phyloP scores from a whole-genome alignment of 2,329 filamentous ascomycete species.

The Dactylellina parvicollis region DNA sequence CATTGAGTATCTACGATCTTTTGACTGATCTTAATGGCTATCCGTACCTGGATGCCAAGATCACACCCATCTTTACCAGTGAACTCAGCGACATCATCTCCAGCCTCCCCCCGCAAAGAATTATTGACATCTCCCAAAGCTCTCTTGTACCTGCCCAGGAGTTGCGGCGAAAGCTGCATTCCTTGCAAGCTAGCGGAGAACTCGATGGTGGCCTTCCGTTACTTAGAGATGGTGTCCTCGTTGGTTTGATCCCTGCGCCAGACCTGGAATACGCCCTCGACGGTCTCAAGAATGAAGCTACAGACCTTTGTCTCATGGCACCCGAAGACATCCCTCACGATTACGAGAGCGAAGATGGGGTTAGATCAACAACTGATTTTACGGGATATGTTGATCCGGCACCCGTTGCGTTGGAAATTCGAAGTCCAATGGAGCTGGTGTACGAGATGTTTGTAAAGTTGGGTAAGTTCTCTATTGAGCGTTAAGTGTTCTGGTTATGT shows the following conservation, averaged over 20 bases:
- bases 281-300: conserved; percentile 77
- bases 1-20: conserved; percentile 92
- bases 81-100: conserved; percentile 88
- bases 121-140: conserved; percentile 88
- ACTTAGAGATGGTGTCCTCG: conserved; percentile 78
- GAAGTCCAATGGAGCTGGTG: conserved; percentile 90
- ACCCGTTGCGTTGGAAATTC: conserved; percentile 85
- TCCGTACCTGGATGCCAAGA: conserved; percentile 95
- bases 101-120: conserved; percentile 75
- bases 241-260: conserved; percentile 90
- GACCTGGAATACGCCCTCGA: conserved; percentile 94
- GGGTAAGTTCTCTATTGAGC: conserved; percentile 16
- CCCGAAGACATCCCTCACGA: conserved; percentile 65
- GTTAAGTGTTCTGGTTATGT: background rate
- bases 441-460: conserved; percentile 97
- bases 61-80: conserved; percentile 88
- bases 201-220: conserved; percentile 92
- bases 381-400: conserved; percentile 91
- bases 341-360: conserved; percentile 70
- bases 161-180: conserved; percentile 81
- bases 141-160: conserved; percentile 79
- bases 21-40: conserved; percentile 97
- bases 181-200: conserved; percentile 84
- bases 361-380: conserved; percentile 79
- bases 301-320: conserved; percentile 83